A percentile compares a stretch with the other conserved stretches of the same genome.
phyloP scores from a whole-genome alignment of 805 yeast genomes.

The Saccharomycopsis sp. region DNA sequence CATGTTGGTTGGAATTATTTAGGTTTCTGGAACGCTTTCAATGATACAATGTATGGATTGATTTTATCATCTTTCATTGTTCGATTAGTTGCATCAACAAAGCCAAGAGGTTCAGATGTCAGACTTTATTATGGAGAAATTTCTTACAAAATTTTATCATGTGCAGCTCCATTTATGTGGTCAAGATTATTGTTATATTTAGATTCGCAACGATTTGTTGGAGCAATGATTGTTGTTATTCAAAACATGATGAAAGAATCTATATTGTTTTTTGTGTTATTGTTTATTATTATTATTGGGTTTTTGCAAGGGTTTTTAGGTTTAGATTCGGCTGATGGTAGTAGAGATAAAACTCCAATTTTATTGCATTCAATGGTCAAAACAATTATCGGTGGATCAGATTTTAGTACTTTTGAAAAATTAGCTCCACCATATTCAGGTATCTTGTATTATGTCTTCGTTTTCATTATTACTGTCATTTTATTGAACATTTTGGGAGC shows the following conservation, averaged over 20 bases:
- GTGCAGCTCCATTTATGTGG: slow-evolving; percentile 86
- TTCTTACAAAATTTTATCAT: slow-evolving; percentile 60
- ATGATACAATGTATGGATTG: slow-evolving; percentile 57
- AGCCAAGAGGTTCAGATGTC: slow-evolving; percentile 25
- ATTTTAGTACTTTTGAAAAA: slow-evolving; percentile 58
- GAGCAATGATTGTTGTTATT: slow-evolving; percentile 79
- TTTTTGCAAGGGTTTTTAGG: slow-evolving; percentile 84
- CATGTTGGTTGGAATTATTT: slow-evolving; percentile 68
- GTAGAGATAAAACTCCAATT: slow-evolving; percentile 59
- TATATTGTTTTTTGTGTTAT: slow-evolving; percentile 67
- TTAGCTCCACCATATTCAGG: slow-evolving; percentile 85
- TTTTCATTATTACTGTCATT: slow-evolving; percentile 67
- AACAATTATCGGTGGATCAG: slow-evolving; percentile 68
- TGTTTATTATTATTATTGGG: slow-evolving; percentile 64
- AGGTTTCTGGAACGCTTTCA: slow-evolving; percentile 73
- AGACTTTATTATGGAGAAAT: slow-evolving; percentile 12
- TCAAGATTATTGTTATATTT: slow-evolving; percentile 63
- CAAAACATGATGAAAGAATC: slow-evolving; percentile 85
- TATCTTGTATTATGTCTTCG: slow-evolving; percentile 67
- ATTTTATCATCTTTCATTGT: slow-evolving; percentile 46
- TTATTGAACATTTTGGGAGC: slow-evolving; percentile 82
- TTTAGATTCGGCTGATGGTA: slow-evolving; percentile 81
- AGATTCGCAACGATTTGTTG: slow-evolving; percentile 75
- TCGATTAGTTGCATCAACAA: slow-evolving; percentile 34
- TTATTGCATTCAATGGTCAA: slow-evolving; percentile 61